These are phyloP conservation scores for Fusarium sp. DNA, from an alignment of 2,329 filamentous ascomycete species.

Conservation along the genomic window DNA sequence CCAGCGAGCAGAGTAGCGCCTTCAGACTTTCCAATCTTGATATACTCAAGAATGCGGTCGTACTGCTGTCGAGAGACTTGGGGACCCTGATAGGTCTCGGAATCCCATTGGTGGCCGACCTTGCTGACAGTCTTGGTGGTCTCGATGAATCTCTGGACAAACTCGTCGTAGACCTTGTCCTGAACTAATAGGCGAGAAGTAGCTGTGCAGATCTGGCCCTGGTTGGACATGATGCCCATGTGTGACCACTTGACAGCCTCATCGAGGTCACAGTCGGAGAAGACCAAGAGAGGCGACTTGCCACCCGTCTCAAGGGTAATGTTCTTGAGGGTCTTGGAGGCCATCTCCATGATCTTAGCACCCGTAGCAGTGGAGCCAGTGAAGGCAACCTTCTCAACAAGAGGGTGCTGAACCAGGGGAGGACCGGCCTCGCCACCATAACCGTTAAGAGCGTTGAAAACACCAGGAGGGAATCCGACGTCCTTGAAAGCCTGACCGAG, in stretches of 20 bases:
- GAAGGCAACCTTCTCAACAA: conserved; percentile 80
- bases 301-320: conserved; percentile 74
- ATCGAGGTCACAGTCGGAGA: conserved; percentile 77
- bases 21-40: conserved; percentile 50
- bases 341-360: conserved; percentile 79
- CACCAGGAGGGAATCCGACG: conserved; percentile 78
- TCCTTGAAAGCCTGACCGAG: conserved; percentile 73
- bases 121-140: conserved; percentile 64
- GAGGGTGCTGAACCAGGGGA: conserved; percentile 61
- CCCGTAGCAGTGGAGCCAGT: conserved; percentile 78
- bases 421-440: conserved; percentile 80
- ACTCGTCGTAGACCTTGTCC: conserved; percentile 85
- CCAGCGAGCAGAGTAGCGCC: conserved; percentile 42
- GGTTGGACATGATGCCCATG: conserved; percentile 70
- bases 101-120: conserved; percentile 47
- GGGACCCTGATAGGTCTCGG: conserved; percentile 50
- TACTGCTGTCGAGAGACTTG: conserved; percentile 71
- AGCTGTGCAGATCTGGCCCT: conserved; percentile 73
- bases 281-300: conserved; percentile 81
- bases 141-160: conserved; percentile 78
- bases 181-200: conserved; percentile 85
- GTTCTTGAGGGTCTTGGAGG: conserved; percentile 67
- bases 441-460: conserved; percentile 78
- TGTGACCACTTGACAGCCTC: conserved; percentile 80
- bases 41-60: conserved; percentile 72